Percentiles rank a stretch among this genome's conserved stretches.
phyloP scores from a whole-genome alignment of 2,329 filamentous ascomycete species.

The Penicillium capsulatum region DNA sequence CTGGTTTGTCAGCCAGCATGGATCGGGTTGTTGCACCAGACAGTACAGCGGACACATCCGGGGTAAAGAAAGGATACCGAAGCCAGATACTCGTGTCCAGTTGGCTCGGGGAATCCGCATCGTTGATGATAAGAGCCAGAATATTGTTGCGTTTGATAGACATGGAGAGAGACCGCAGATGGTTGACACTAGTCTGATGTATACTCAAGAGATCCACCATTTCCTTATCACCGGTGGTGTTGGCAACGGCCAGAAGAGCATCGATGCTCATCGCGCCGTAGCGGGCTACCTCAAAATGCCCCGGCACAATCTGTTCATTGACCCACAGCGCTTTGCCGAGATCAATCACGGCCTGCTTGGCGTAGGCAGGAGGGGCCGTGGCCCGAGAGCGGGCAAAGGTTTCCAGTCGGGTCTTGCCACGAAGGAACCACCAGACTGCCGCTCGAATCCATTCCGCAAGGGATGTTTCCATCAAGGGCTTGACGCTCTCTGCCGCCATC shows the following conservation, averaged over 20 bases:
- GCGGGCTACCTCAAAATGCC: conserved; percentile 37
- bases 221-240: conserved; percentile 43
- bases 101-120: conserved; percentile 66
- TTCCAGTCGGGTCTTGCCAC: conserved; percentile 73
- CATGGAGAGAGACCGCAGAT: conserved; percentile 67
- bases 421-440: conserved; percentile 85
- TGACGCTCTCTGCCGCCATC: conserved; percentile 69
- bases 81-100: conserved; percentile 81
- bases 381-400: conserved; percentile 61
- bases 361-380: conserved; percentile 39
- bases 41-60: conserved; percentile 67
- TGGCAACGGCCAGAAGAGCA: conserved; percentile 39
- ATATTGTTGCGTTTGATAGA: conserved; percentile 84
- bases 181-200: conserved; percentile 56
- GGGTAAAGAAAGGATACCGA: conserved; percentile 67
- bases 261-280: conserved; percentile 41
- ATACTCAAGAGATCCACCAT: conserved; percentile 47
- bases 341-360: conserved; percentile 77
- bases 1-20: conserved; percentile 45
- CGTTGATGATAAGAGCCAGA: conserved; percentile 59
- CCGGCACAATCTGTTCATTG: conserved; percentile 41
- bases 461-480: conserved; percentile 60
- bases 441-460: conserved; percentile 67
- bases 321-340: conserved; percentile 85
- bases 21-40: conserved; percentile 52